These are phyloP conservation scores for Candida pini DNA, from an alignment of 805 yeast species.

Conservation along the genomic window DNA sequence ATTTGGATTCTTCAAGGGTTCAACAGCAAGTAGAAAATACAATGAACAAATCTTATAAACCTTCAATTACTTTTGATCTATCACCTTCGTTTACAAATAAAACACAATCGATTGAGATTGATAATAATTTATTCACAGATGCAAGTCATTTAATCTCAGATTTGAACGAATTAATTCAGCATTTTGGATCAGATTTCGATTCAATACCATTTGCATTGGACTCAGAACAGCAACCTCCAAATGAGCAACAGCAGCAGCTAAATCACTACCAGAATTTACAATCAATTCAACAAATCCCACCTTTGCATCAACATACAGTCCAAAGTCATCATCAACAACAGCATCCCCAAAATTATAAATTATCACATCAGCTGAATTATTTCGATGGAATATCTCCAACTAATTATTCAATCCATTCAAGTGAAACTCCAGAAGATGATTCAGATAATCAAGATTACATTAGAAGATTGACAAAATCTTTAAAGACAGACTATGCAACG, in stretches of 20 bases:
- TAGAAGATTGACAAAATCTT: conserved; percentile 16
- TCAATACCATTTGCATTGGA: not conserved
- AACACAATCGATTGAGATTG: conserved; percentile 20
- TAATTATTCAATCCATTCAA: conserved; percentile 17
- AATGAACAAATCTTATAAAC: too few species aligned
- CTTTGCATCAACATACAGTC: not conserved
- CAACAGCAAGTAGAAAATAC: too few species aligned
- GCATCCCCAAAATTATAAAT: not conserved
- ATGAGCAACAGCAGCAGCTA: not conserved
- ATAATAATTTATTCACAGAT: conserved; percentile 28
- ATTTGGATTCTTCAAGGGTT: too few species aligned
- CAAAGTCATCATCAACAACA: not conserved
- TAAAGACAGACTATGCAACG: conserved; percentile 14
- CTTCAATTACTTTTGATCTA: conserved; percentile 6
- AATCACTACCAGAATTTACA: not conserved
- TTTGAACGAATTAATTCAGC: conserved; percentile 29
- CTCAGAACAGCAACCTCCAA: not conserved
- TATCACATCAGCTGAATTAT: conserved; percentile 1
- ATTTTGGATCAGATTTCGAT: conserved; percentile 21
- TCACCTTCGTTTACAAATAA: conserved; percentile 2
- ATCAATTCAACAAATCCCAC: not conserved
- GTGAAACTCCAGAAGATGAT: conserved; percentile 9
- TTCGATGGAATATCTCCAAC: conserved; percentile 22
- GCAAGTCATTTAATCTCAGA: conserved; percentile 32
- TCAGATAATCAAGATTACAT: conserved; percentile 19